Percentiles rank a stretch among this genome's conserved stretches.
phyloP scores from a whole-genome alignment of 306 rosid genomes.

The Herpetospermum pedunculosum region DNA sequence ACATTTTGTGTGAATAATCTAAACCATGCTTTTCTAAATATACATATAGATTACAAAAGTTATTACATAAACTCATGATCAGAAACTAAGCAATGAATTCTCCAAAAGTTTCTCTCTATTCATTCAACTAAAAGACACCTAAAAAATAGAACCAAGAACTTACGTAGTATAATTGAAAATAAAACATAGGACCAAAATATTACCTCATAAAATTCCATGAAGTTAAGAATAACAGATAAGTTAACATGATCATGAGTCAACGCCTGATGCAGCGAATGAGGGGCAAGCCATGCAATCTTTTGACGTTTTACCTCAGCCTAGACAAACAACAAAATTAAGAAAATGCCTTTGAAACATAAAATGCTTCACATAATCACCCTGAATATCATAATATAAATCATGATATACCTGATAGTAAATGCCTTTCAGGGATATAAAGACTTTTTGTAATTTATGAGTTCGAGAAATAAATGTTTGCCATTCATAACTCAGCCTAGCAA shows the following conservation, averaged over 20 bases:
- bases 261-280: constrained; percentile 89
- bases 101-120: background rate
- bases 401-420: constrained; percentile 76
- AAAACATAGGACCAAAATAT: background rate
- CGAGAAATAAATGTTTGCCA: constrained; percentile 84
- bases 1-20: background rate
- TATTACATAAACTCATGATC: background rate
- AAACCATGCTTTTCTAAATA: background rate
- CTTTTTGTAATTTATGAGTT: constrained; percentile 62
- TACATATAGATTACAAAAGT: background rate
- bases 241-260: constrained; percentile 60
- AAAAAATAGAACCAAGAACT: background rate
- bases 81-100: background rate
- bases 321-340: constrained; percentile 9
- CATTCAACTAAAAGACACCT: background rate
- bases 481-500: constrained; percentile 69
- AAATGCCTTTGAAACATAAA: background rate
- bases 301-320: constrained; percentile 82
- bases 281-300: constrained; percentile 79
- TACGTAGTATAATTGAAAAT: background rate
- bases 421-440: constrained; percentile 80
- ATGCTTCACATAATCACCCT: background rate
- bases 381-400: background rate
- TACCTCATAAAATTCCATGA: constrained; percentile 74
- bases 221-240: constrained; percentile 55